phyloP scores from a whole-genome alignment of 768 basidiomycete genomes.

The Termitomyces bulborhizus region DNA sequence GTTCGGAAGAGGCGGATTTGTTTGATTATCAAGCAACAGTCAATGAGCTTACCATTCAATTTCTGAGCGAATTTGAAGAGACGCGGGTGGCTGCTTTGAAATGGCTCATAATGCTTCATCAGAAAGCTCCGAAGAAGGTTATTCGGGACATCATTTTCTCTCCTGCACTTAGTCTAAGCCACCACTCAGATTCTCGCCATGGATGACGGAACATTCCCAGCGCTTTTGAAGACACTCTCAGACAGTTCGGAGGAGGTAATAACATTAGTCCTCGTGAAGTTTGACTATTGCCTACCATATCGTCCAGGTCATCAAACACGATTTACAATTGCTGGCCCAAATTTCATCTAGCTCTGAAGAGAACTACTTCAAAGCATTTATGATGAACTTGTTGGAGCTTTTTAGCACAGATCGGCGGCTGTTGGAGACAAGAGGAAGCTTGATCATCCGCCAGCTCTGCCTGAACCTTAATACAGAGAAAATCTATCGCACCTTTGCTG shows the following conservation, averaged over 20 bases:
- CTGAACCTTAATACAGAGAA: constrained; percentile 90
- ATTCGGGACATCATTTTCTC: background rate
- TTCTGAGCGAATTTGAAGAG: constrained; percentile 94
- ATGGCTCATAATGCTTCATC: constrained; percentile 98
- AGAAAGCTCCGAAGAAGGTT: constrained; percentile 95
- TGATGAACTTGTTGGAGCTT: constrained; percentile 89
- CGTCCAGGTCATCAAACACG: constrained; percentile 85
- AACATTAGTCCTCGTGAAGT: background rate
- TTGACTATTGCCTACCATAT: background rate
- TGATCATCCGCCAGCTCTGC: constrained; percentile 94
- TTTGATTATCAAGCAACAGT: constrained; percentile 94
- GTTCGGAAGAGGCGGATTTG: constrained; percentile 52
- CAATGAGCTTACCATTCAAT: constrained; percentile 87
- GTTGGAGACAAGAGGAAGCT: constrained; percentile 85
- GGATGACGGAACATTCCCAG: constrained; percentile 97
- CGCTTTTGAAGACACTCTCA: constrained; percentile 89
- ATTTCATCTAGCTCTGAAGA: constrained; percentile 96
- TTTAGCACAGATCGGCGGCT: constrained; percentile 92
- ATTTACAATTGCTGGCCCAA: constrained; percentile 91
- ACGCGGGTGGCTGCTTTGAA: constrained; percentile 93
- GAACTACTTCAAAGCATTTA: constrained; percentile 91
- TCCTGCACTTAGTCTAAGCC: background rate
- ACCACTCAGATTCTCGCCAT: constrained; percentile 78
- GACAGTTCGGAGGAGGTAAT: constrained; percentile 92
- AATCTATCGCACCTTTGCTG: constrained; percentile 93